phyloP scores from a whole-genome alignment of 2,329 filamentous ascomycete genomes.

The Claviceps sp. region DNA sequence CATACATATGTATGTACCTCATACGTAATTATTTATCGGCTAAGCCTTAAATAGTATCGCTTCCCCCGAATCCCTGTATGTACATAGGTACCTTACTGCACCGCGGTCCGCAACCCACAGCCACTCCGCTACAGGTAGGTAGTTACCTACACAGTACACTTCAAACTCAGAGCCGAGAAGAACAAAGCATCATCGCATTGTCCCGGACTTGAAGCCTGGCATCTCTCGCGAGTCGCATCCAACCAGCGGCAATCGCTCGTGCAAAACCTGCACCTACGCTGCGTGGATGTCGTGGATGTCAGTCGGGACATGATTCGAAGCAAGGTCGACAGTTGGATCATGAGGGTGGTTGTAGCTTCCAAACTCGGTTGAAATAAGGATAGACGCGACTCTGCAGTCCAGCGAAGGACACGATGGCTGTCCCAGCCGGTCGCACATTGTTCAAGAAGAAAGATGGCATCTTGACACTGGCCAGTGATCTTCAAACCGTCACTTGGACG shows the following conservation, averaged over 20 bases:
- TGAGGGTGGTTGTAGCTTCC: neutral
- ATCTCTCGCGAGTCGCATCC: neutral
- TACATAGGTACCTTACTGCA: too few relatives aligned
- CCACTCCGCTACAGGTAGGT: too few relatives aligned
- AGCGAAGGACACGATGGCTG: conserved; percentile 30
- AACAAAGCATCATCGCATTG: neutral
- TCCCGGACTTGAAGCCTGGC: neutral
- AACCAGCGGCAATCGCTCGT: neutral
- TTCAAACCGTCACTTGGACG: conserved; percentile 67
- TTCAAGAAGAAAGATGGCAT: conserved; percentile 97
- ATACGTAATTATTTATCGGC: too few relatives aligned
- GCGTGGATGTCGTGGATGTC: neutral
- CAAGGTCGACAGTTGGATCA: neutral
- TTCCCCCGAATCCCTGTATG: too few relatives aligned
- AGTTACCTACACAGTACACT: too few relatives aligned
- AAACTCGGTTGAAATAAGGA: neutral
- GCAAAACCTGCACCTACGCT: neutral
- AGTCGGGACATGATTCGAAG: neutral
- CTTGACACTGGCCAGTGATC: conserved; percentile 61
- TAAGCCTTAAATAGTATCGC: too few relatives aligned
- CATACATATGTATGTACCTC: too few relatives aligned
- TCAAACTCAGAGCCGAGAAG: neutral
- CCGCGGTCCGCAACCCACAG: too few relatives aligned
- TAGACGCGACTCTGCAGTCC: neutral
- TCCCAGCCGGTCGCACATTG: conserved; percentile 51